Evolutionary conservation across 2,329 filamentous ascomycete genomes (phyloP), one percentile per base, ranked within the genome.

Genomic region (Aspergillus aculeatinus): DNA sequence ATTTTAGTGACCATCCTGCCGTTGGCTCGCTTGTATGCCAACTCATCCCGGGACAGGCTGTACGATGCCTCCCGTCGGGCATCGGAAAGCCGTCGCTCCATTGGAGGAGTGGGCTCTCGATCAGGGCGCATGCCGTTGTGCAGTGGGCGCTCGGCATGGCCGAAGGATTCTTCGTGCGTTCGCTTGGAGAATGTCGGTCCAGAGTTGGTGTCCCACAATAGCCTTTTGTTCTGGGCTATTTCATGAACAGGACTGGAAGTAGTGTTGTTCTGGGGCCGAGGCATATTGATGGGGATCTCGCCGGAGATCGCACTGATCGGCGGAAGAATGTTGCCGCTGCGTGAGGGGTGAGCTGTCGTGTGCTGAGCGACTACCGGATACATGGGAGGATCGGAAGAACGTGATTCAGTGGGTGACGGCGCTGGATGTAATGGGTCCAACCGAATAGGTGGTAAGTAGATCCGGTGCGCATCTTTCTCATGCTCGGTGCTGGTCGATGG

Each of bases 61-160:
- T 68, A 68, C n/a, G 68, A 60, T 9, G 67, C 62, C 21, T 62
- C 62, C 21, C 68, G 65, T 25, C 65, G 66, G 31, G 69, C 68
- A 10, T 68, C 67, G 3, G 72, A 68, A 49, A 65, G 65, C 42
- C 72, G 67, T 12, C 69, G 71, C 48, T 66, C 65, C 10, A 58
- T 48, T n/a, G 42, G 60, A 16, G 67, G 58, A 65, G 70, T 63
- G 48, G 59, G 39, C 27, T 76, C 67, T 35, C 65, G 57, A 56
- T 76, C 73, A 7, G 79, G 79, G 29, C 79, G 76, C 73, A 75
- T 76, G 55, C 79, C 78, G 61, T 81, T 79, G 61, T 75, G 70
- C 29, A 81, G 72, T 1, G 77, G 68, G 48, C 75, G 72, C 3
- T 74, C 71, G 49, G 75, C 78, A 60, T 69, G 69, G 54, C 76